Base-by-base conservation (phyloP, 164 flowering plant genomes). In the Stephania yunnanensis region DNA sequence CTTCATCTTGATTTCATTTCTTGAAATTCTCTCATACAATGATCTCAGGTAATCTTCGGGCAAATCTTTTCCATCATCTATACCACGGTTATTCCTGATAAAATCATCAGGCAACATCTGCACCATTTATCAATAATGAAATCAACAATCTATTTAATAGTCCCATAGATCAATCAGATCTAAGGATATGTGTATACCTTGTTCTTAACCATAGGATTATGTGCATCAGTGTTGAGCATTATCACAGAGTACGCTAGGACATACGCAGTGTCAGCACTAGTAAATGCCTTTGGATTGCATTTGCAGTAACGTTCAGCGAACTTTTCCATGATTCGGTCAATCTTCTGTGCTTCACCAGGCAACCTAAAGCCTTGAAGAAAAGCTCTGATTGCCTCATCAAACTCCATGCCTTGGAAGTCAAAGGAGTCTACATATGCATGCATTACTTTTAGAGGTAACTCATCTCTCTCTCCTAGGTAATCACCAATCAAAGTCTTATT, bases 311-410 rank as follows among this genome's bases (percentile, higher is more conserved):
- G 92, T 76, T 94, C 99, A 75, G 99, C 90, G 87, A 96, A 96
- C 83, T 96, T 96, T 74, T 96, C 99, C 99, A 96, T 94, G 69
- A 96, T 96, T 25, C 98, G 89, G 73, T 96, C 99, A 83, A 94
- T 96, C 87, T 96, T 96, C 78, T 96, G 99, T 78, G 99, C 99
- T 86, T 96, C 99, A 61, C 99, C 99, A 71, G 99, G 99, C 84
- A 96, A 85, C 82, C 98, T 89, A 81, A 96, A 96, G 74, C 99
- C 97, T 84, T 84, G 92, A 70, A 96, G 85, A 78, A 94, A 90
- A 73, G 81, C 79, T 79, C 97, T 89, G 75, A 96, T 94, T 75
- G 98, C 98, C 87, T 96, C 99, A 75, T 94, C 99, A 80, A 96
- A 92, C 74, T 94, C 91, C 96, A 88, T 82, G 1, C 86, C 93